A percentile compares a stretch with the other conserved stretches of the same genome.
Evolutionary conservation across 148 eudicot genomes (phyloP).

Genomic region (Fallopia convolvulus): DNA sequence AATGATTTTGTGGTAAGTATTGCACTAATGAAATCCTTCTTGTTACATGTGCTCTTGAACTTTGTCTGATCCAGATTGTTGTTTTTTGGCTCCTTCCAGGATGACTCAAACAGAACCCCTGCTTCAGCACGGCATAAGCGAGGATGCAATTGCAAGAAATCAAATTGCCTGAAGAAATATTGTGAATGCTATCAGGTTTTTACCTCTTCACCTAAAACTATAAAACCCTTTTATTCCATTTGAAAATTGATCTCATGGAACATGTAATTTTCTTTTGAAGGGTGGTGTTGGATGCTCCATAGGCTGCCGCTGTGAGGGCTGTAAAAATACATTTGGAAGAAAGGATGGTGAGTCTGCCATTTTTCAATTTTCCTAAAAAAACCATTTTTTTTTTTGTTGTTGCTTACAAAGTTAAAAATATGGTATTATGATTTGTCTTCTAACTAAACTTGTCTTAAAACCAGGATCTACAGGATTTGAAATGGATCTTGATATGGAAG

Average conservation of each 20-base stretch:
- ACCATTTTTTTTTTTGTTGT: neutral
- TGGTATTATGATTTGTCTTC: neutral
- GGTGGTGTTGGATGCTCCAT: constrained; percentile 98
- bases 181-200: constrained; percentile 98
- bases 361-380: neutral
- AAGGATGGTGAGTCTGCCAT: constrained; percentile 65
- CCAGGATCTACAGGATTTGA: constrained; percentile 34
- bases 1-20: constrained; percentile 48
- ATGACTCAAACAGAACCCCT: constrained; percentile 74
- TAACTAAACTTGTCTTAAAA: neutral
- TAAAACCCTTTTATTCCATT: neutral
- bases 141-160: constrained; percentile 99
- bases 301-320: constrained; percentile 91
- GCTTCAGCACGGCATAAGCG: constrained; percentile 97
- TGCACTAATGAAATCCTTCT: neutral
- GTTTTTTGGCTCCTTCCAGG: constrained; percentile 32
- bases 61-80: neutral
- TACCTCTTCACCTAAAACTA: neutral
- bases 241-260: neutral
- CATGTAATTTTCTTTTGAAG: constrained; percentile 30
- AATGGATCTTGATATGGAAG: constrained; percentile 50
- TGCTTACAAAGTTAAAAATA: neutral
- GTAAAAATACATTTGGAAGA: constrained; percentile 89
- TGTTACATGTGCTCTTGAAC: neutral
- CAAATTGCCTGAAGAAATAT: constrained; percentile 87